These are phyloP conservation scores for Phytophthora cactorum DNA, from an alignment of 352 stramenopile species.

Conservation along the genomic window DNA sequence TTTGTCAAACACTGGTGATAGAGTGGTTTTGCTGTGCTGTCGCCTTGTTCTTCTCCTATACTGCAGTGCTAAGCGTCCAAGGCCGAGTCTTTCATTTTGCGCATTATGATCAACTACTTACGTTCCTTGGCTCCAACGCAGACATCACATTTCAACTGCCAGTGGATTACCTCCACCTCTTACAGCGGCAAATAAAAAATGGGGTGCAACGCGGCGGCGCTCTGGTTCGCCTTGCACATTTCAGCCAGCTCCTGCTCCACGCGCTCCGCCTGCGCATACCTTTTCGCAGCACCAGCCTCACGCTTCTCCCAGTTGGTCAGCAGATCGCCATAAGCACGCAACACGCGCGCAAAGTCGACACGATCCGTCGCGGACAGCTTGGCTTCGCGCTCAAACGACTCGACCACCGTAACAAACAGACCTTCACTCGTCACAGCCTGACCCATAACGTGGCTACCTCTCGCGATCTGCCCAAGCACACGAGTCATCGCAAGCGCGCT, in stretches of 20 bases:
- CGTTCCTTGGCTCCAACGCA: slow-evolving; percentile 4
- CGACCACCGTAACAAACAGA: slow-evolving; percentile 70
- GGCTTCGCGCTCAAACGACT: slow-evolving; percentile 70
- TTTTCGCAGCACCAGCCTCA: slow-evolving; percentile 45
- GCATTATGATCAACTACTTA: slow-evolving; percentile 13
- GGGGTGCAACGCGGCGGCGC: slow-evolving; percentile 43
- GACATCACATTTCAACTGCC: slow-evolving; percentile 18
- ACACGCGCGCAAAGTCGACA: slow-evolving; percentile 68
- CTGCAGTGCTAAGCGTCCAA: background rate
- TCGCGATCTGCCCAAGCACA: slow-evolving; percentile 70
- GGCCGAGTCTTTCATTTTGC: slow-evolving; percentile 18
- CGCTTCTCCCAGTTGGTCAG: slow-evolving; percentile 66
- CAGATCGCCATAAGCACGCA: slow-evolving; percentile 66
- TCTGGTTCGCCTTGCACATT: slow-evolving; percentile 38
- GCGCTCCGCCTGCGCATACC: slow-evolving; percentile 46
- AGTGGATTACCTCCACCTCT: background rate
- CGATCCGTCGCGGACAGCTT: slow-evolving; percentile 61
- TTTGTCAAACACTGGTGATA: background rate
- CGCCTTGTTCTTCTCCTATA: too few species aligned
- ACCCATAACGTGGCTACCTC: slow-evolving; percentile 62
- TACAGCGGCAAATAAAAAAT: slow-evolving; percentile 64
- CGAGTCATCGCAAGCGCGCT: slow-evolving; percentile 67
- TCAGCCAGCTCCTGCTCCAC: slow-evolving; percentile 46
- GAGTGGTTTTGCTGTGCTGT: background rate
- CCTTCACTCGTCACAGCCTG: slow-evolving; percentile 80